A percentile compares a stretch with the other conserved stretches of the same genome.
phyloP scores from a whole-genome alignment of 1,284 basidiomycete species.

The Naganishia albida region DNA sequence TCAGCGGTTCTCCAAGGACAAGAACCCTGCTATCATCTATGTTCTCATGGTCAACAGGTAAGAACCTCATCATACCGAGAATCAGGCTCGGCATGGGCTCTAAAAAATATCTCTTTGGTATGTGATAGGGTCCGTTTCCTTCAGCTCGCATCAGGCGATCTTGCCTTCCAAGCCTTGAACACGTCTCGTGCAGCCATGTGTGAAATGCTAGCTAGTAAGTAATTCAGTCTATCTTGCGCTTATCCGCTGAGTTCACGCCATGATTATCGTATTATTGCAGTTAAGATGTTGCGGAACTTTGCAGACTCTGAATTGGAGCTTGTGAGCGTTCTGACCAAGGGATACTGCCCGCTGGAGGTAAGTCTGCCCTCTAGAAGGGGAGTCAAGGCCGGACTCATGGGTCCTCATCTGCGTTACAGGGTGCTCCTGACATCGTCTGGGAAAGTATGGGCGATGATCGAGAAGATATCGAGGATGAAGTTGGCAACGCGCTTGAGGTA shows the following conservation, averaged over 20 bases:
- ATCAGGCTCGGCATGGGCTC: too few relatives aligned
- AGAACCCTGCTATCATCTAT: constrained; percentile 60
- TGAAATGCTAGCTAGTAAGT: constrained; percentile 70
- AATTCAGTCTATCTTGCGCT: neutral
- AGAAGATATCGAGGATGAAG: constrained; percentile 61
- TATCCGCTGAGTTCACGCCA: neutral
- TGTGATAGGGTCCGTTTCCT: constrained; percentile 57
- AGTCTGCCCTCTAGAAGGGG: neutral
- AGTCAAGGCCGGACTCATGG: too few relatives aligned
- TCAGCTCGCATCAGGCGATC: constrained; percentile 61
- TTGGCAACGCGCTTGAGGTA: constrained; percentile 75
- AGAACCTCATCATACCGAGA: neutral
- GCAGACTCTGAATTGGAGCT: constrained; percentile 68
- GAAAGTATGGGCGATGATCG: constrained; percentile 63
- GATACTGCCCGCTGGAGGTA: constrained; percentile 37
- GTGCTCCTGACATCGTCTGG: constrained; percentile 68
- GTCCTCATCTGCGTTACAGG: constrained; percentile 43
- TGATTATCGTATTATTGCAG: constrained; percentile 34
- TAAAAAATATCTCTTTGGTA: constrained; percentile 65
- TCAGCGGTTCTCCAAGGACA: constrained; percentile 70
- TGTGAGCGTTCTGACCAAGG: constrained; percentile 71
- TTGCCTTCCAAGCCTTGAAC: constrained; percentile 74
- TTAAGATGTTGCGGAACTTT: constrained; percentile 76
- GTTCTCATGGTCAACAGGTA: constrained; percentile 52
- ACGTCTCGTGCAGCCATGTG: constrained; percentile 71